Evolutionary conservation across 192 early-diverging fungal species (phyloP), one percentile per base, ranked within the genome.

Genomic region (Mortierella claussenii): DNA sequence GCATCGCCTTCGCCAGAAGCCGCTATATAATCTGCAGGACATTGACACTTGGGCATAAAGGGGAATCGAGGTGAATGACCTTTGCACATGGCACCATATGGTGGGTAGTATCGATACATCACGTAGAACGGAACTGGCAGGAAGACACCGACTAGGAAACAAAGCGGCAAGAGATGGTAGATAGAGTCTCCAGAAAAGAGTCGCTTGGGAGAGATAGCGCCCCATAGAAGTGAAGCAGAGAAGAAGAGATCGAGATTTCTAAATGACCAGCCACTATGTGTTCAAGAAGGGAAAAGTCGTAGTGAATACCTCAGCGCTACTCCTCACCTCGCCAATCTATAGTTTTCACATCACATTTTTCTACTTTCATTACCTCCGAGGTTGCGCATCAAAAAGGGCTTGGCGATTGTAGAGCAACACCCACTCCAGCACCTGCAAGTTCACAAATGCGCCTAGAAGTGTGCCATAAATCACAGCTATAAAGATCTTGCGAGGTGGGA

Each of bases 81-180:
- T n/a, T 64, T 73, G 42, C 69, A 73, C 24, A 64, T 17, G 21
- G 61, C 30, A 0, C 69, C 69, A 46, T 50, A 52, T 1, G 69
- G 69, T 3, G 76, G 76, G 36, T 54, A 79, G 27, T 68, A 54
- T 37, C 76, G 28, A 10, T 55, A 68, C 36, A 69, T 50, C 12
- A 79, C 21, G 36, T 79, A 79, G 27, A 46, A 79, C 3, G 76
- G 76, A 15, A 79, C 34, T 7, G 76, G 76, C 9, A 79, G 11
- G 2, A 69, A 10, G 4, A 64, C 3, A 1, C 76, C 76, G 21
- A 79, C 24, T 21, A 79, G 1, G 51, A 79, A 79, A 40, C 76
- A 67, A 37, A 57, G 63, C 0, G 67, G 65, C 21, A 79, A 23
- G 49, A 64, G 70, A 6, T 63, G 49, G 13, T 68, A 68, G 48